Percentiles rank a stretch among this genome's conserved stretches.
Conservation (phyloP, 768 basidiomycete species). For the Mycena pura region DNA sequence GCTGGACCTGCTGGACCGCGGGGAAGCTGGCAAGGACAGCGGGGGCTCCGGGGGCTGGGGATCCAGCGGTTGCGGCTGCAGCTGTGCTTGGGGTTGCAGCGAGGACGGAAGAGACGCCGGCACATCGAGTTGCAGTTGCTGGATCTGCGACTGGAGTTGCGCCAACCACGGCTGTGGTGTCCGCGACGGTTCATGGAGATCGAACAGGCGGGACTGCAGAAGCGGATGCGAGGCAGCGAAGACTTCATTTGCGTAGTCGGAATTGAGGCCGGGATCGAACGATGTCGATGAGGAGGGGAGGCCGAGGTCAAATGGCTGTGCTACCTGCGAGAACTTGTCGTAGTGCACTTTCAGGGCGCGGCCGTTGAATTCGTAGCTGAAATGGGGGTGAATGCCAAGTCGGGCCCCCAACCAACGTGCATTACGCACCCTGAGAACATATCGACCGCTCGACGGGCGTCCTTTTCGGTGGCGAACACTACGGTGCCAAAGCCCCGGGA, state of each 20-base stretch:
- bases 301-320: conserved; percentile 31
- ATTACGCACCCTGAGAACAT: conserved; percentile 88
- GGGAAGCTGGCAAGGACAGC: no score
- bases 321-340: conserved; percentile 76
- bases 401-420: not conserved
- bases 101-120: not conserved
- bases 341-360: conserved; percentile 88
- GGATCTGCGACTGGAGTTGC: conserved; percentile 11
- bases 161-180: conserved; percentile 5
- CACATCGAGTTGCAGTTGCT: conserved; percentile 13
- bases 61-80: conserved; percentile 6
- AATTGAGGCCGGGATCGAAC: conserved; percentile 7
- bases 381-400: conserved; percentile 1
- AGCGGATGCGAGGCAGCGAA: conserved; percentile 5
- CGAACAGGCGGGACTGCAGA: conserved; percentile 14
- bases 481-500: conserved; percentile 95
- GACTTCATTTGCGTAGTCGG: conserved; percentile 5
- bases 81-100: conserved; percentile 6
- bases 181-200: conserved; percentile 5
- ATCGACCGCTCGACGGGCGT: conserved; percentile 82
- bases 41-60: no score
- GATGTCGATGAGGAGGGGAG: conserved; percentile 2
- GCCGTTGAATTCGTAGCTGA: conserved; percentile 88
- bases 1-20: no score
- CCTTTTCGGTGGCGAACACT: conserved; percentile 79